Conservation (phyloP, 108 stramenopile species). For the Fragilaria crotonensis region DNA sequence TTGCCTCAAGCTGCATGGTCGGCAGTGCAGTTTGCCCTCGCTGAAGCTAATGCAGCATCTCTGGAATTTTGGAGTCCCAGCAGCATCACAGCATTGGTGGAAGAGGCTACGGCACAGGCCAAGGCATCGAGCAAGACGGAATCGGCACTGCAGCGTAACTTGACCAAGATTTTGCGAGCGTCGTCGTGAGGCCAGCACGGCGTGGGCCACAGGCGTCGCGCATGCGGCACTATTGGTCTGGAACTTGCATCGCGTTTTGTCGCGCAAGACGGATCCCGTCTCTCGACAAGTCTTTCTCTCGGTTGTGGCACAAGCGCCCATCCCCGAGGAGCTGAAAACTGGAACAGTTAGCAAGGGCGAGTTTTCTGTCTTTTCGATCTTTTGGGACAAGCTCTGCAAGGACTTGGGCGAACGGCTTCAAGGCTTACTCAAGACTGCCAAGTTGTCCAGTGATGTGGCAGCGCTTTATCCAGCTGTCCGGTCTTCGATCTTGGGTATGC, state of each 20-base stretch:
- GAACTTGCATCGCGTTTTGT: constrained; percentile 75
- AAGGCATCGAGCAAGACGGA: constrained; percentile 61
- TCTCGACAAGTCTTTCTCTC: constrained; percentile 63
- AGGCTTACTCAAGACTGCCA: constrained; percentile 48
- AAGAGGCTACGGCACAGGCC: constrained; percentile 34
- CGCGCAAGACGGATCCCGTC: constrained; percentile 66
- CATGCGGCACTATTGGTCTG: constrained; percentile 59
- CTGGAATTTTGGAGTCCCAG: constrained; percentile 30
- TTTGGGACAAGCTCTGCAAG: constrained; percentile 63
- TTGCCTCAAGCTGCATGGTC: constrained; percentile 75
- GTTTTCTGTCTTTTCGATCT: constrained; percentile 58
- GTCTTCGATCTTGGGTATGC: constrained; percentile 58
- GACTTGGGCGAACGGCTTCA: constrained; percentile 52
- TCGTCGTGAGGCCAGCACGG: constrained; percentile 40
- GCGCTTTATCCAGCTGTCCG: constrained; percentile 73
- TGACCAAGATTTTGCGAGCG: constrained; percentile 57
- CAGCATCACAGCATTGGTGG: constrained; percentile 28
- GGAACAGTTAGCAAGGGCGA: constrained; percentile 3
- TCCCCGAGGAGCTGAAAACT: constrained; percentile 44
- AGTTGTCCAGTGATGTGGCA: constrained; percentile 55
- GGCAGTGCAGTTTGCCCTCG: constrained; percentile 52
- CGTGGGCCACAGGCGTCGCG: constrained; percentile 51
- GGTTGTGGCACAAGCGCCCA: constrained; percentile 44
- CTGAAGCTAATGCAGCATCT: constrained; percentile 34
- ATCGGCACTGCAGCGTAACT: constrained; percentile 26